These are phyloP conservation scores for Asterella californica DNA, from an alignment of 225 moss, liverwort and hornwort species.

Conservation along the genomic window DNA sequence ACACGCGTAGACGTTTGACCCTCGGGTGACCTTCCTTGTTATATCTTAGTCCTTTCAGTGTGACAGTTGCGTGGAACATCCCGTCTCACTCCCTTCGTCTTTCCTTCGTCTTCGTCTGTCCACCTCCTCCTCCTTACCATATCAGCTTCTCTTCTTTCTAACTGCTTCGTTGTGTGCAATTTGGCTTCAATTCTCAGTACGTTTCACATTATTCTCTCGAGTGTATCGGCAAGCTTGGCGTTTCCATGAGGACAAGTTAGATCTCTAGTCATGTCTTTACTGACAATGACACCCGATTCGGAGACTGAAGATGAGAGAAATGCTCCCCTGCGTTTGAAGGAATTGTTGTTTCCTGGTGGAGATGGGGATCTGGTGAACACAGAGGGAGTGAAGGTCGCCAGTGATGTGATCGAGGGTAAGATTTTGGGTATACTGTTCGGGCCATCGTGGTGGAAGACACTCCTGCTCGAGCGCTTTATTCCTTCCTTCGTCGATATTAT, in stretches of 20 bases:
- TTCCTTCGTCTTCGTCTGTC: too few species aligned
- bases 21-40: too few species aligned
- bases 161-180: too few species aligned
- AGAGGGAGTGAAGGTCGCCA: background rate
- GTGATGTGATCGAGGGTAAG: slow-evolving; percentile 18
- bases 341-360: slow-evolving; percentile 20
- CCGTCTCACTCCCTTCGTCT: too few species aligned
- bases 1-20: too few species aligned
- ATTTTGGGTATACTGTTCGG: slow-evolving; percentile 23
- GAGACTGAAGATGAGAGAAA: background rate
- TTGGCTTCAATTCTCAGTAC: too few species aligned
- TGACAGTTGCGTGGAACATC: too few species aligned
- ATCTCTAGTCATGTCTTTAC: background rate
- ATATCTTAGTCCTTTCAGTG: too few species aligned
- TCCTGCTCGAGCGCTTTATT: background rate
- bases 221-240: too few species aligned
- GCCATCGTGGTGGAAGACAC: slow-evolving; percentile 23
- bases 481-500: slow-evolving; percentile 1
- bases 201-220: too few species aligned
- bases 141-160: too few species aligned
- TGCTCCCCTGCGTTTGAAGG: background rate
- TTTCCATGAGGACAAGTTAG: background rate
- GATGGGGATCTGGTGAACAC: slow-evolving; percentile 19
- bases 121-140: too few species aligned
- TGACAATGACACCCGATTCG: background rate